These are phyloP conservation scores for Camelina laxa DNA, from an alignment of 345 rosid species.

Conservation along the genomic window DNA sequence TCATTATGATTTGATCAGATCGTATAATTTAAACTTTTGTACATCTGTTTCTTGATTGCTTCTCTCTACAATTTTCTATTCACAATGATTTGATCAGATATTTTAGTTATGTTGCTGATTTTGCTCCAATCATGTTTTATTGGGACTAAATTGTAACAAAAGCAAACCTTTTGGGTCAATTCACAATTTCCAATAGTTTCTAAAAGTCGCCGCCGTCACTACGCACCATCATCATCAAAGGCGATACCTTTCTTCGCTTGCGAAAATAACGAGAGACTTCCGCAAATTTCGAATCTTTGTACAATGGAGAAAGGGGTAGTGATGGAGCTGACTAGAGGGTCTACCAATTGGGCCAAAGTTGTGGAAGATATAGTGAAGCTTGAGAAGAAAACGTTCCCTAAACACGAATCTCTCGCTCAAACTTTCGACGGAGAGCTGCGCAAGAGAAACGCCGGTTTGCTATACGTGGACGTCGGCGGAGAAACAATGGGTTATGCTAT, in stretches of 20 bases:
- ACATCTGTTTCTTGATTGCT: background rate
- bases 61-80: background rate
- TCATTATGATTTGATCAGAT: background rate
- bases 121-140: background rate
- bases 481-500: conserved; percentile 67
- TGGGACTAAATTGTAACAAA: background rate
- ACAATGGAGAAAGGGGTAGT: conserved; percentile 45
- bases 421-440: conserved; percentile 72
- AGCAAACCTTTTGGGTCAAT: background rate
- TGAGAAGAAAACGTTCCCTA: conserved; percentile 76
- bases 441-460: conserved; percentile 71
- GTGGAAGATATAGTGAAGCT: conserved; percentile 71
- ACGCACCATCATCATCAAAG: conserved; percentile 11
- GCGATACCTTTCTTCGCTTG: background rate
- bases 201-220: conserved; percentile 10
- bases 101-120: background rate
- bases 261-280: background rate
- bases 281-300: background rate
- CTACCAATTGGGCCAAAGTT: conserved; percentile 47
- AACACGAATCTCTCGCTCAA: conserved; percentile 79
- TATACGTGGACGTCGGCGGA: conserved; percentile 53
- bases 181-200: background rate
- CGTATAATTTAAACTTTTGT: background rate
- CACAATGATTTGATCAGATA: background rate
- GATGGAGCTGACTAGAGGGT: conserved; percentile 58